Percentiles rank a stretch among this genome's conserved stretches.
Conservation (phyloP, 2,329 filamentous ascomycete species). For the Venturiaceae sp. region DNA sequence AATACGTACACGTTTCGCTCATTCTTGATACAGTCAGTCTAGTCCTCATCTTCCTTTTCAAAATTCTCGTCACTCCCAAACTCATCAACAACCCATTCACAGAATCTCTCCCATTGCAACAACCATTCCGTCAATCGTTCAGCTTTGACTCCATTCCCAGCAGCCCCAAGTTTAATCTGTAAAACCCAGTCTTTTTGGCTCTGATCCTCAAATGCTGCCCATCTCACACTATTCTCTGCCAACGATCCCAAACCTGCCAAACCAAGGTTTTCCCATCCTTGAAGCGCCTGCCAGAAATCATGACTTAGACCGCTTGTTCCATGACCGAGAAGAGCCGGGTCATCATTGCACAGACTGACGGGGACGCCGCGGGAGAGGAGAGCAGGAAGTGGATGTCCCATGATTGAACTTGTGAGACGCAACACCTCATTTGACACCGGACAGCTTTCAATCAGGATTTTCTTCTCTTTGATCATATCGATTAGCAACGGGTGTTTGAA, state of each 20-base stretch:
- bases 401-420: constrained; percentile 65
- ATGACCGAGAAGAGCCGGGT: constrained; percentile 80
- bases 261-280: constrained; percentile 86
- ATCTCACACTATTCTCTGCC: constrained; percentile 86
- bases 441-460: constrained; percentile 81
- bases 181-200: constrained; percentile 58
- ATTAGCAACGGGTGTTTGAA: constrained; percentile 87
- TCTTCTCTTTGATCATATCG: constrained; percentile 80
- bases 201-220: constrained; percentile 82
- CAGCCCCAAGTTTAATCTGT: constrained; percentile 63
- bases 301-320: constrained; percentile 75
- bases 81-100: constrained; percentile 78
- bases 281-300: constrained; percentile 89
- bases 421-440: constrained; percentile 87
- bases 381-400: constrained; percentile 71
- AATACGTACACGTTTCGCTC: too few species aligned
- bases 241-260: constrained; percentile 76
- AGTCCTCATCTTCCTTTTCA: constrained; percentile 14
- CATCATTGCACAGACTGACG: constrained; percentile 81
- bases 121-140: constrained; percentile 68
- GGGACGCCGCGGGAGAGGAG: constrained; percentile 76
- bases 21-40: neutral
- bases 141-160: constrained; percentile 63
- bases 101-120: constrained; percentile 79
- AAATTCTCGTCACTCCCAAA: constrained; percentile 45